phyloP scores from a whole-genome alignment of 306 rosid species.

The Casuarina glauca region DNA sequence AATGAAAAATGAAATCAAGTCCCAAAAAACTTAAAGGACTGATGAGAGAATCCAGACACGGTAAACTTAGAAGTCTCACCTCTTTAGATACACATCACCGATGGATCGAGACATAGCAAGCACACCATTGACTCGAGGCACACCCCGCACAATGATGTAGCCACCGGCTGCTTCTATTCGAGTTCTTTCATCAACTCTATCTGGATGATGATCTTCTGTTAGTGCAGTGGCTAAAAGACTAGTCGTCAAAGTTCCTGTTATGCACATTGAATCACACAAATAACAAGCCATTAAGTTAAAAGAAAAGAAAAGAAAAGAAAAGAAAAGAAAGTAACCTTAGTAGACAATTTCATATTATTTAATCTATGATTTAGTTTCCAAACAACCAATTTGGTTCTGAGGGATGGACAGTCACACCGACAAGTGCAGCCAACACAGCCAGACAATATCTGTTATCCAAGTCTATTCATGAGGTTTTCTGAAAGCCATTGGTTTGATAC shows the following conservation, averaged over 20 bases:
- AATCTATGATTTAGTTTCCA: not conserved
- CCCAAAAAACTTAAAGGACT: not conserved
- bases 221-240: not conserved
- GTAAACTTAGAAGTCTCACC: not conserved
- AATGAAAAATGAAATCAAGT: not conserved
- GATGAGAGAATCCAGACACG: not conserved
- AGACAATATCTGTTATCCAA: too few species aligned
- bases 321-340: not conserved
- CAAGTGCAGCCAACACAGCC: too few species aligned
- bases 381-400: not conserved
- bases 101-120: conserved; percentile 6
- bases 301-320: not conserved
- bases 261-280: not conserved
- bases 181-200: conserved; percentile 14
- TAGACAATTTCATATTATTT: not conserved
- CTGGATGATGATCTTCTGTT: conserved; percentile 8
- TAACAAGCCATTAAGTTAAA: not conserved
- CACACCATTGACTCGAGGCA: not conserved
- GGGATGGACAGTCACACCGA: too few species aligned
- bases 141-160: not conserved
- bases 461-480: too few species aligned
- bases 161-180: conserved; percentile 19
- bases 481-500: too few species aligned
- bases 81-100: conserved; percentile 13
- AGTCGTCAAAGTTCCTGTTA: not conserved